These are phyloP conservation scores for Chytriomyces hyalinus DNA, from an alignment of 192 early-diverging fungal genomes.

Conservation along the genomic window DNA sequence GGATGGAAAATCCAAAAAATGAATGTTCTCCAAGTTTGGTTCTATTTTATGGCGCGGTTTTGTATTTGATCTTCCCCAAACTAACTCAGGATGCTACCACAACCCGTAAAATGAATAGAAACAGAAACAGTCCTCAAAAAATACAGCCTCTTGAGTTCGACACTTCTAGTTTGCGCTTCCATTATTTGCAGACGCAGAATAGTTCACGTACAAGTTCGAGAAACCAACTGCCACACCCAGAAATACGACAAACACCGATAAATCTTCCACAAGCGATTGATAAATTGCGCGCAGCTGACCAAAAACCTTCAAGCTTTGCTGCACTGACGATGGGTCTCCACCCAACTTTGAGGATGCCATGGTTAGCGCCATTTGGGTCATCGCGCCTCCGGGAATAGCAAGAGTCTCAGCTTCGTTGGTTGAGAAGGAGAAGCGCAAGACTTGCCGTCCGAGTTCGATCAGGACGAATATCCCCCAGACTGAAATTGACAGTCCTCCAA, in stretches of 20 bases:
- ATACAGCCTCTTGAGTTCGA: no score
- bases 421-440: not conserved
- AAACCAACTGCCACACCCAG: conserved; percentile 19
- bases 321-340: not conserved
- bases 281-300: conserved; percentile 10
- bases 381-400: not conserved
- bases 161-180: no score
- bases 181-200: not conserved
- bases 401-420: not conserved
- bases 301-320: conserved; percentile 2
- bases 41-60: no score
- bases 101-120: no score
- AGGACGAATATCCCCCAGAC: conserved; percentile 24
- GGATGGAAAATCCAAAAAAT: no score
- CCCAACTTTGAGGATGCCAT: not conserved
- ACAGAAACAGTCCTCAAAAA: no score
- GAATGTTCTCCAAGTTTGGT: no score
- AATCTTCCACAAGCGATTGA: conserved; percentile 10
- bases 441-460: conserved; percentile 20
- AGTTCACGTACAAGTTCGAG: not conserved
- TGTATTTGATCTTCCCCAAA: no score
- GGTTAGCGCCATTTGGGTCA: not conserved
- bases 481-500: conserved; percentile 7
- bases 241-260: conserved; percentile 19
- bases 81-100: no score